phyloP scores from a whole-genome alignment of 2,329 filamentous ascomycete species.

The Fusarium nygamai region DNA sequence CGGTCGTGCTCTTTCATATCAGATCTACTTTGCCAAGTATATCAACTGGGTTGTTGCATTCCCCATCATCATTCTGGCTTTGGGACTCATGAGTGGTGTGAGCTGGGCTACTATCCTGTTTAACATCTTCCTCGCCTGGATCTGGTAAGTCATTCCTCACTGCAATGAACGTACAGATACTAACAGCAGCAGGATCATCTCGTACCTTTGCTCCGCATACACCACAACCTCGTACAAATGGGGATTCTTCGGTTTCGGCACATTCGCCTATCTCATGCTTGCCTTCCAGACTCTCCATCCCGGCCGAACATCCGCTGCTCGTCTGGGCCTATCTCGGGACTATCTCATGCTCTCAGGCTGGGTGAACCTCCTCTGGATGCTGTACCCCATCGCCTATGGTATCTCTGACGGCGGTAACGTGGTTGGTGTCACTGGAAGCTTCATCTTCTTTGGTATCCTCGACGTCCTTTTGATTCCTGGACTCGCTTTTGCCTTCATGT shows the following conservation, averaged over 20 bases:
- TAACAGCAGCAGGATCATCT: slow-evolving; percentile 49
- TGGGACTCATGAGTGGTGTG: slow-evolving; percentile 62
- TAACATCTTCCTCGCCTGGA: slow-evolving; percentile 60
- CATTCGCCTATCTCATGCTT: slow-evolving; percentile 57
- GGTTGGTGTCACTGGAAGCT: slow-evolving; percentile 27
- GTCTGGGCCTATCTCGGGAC: slow-evolving; percentile 56
- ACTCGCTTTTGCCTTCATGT: slow-evolving; percentile 54
- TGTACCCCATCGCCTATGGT: slow-evolving; percentile 62
- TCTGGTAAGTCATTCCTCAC: slow-evolving; percentile 50
- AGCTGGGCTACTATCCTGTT: slow-evolving; percentile 66
- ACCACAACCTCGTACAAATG: slow-evolving; percentile 63
- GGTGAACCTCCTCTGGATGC: slow-evolving; percentile 62
- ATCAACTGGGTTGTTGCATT: slow-evolving; percentile 64
- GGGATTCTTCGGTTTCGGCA: slow-evolving; percentile 66
- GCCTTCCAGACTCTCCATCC: slow-evolving; percentile 55
- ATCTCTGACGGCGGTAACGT: slow-evolving; percentile 32
- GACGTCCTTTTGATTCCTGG: slow-evolving; percentile 59
- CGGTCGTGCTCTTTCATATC: slow-evolving; percentile 47
- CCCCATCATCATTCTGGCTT: slow-evolving; percentile 55
- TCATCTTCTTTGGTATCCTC: slow-evolving; percentile 59
- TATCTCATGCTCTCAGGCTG: slow-evolving; percentile 58
- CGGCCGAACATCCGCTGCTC: slow-evolving; percentile 51
- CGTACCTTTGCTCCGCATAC: slow-evolving; percentile 60
- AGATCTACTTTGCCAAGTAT: slow-evolving; percentile 67
- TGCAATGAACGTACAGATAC: background rate